Base-by-base conservation (phyloP, 192 early-diverging fungal species). In the Phlyctochytrium bullatum region DNA sequence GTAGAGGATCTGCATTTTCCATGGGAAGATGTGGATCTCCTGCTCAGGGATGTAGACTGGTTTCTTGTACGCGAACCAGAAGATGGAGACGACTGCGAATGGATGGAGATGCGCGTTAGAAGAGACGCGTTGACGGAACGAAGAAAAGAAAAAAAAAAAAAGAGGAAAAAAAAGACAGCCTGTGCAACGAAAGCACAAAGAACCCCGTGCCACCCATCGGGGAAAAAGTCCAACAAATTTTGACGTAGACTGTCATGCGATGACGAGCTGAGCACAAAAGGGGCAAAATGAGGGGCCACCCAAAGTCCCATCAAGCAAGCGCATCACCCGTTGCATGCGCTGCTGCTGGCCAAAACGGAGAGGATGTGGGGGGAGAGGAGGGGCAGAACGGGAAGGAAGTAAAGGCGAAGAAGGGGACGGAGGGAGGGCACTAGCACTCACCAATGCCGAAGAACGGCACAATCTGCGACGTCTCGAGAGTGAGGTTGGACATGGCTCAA, bases 11-110 rank as follows among this genome's bases (percentile, higher is more conserved):
- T 71, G 62, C 16, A 71, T 35, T 24, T 64, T 62, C 69, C 69
- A 71, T 25, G 69, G 61, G 25, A 71, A 62, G 35, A 71, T 40
- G 34, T 64, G 69, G 53, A 71, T 52, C 27, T 71, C 69, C 4
- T 3, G 61, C 3, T 64, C 17, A 16, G 62, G 23, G 20, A 36
- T 30, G 36, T 71, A 62, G 17, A 47, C 30, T 4, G 69, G 69
- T 33, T 59, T 63, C 30, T 71, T 63, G 4, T 28, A 1, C 6
- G 33, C 67, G 20, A 47, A 32, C 32, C 62, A 71, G 61, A 71
- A 33, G 30, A 71, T 66, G 65, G 53, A 54, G 24, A 36, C 33
- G 23, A 52, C 51, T 54, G 54, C 30, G 20, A 28, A n/a, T 20
- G 23, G 16, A 32, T 17, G 32, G 17, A 20, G 60, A 34, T n/a